These are phyloP conservation scores for Wickerhamiella infanticola DNA, from an alignment of 1,139 yeast species.

Conservation along the genomic window DNA sequence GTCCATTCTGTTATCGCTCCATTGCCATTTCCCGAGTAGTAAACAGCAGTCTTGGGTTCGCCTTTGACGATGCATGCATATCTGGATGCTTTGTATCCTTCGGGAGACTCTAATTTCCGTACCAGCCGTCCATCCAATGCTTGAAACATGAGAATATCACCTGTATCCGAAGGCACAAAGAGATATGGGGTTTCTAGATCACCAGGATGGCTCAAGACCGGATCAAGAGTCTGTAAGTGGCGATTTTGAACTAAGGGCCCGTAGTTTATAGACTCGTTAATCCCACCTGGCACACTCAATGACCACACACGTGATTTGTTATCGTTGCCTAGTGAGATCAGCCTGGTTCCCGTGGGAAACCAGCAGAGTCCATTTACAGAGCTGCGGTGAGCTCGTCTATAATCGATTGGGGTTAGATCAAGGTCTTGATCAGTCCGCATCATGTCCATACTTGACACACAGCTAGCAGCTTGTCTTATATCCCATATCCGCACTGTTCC, in stretches of 20 bases:
- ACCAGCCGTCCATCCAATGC: slow-evolving; percentile 49
- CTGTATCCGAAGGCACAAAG: slow-evolving; percentile 63
- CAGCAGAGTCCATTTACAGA: slow-evolving; percentile 63
- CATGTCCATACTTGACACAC: slow-evolving; percentile 46
- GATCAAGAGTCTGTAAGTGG: slow-evolving; percentile 28
- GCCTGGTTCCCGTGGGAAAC: slow-evolving; percentile 44
- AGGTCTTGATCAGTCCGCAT: slow-evolving; percentile 17
- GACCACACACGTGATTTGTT: slow-evolving; percentile 70
- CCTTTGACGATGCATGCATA: slow-evolving; percentile 39
- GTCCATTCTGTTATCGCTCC: slow-evolving; percentile 23
- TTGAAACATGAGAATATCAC: slow-evolving; percentile 55
- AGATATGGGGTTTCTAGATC: slow-evolving; percentile 38
- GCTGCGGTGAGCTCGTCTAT: slow-evolving; percentile 45
- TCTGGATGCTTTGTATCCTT: slow-evolving; percentile 18
- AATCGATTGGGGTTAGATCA: slow-evolving; percentile 16
- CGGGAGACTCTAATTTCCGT: slow-evolving; percentile 31
- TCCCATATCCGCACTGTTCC: slow-evolving; percentile 55
- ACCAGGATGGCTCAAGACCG: slow-evolving; percentile 25
- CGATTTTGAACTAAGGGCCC: slow-evolving; percentile 67
- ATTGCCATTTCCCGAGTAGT: slow-evolving; percentile 23
- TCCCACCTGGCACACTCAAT: slow-evolving; percentile 30
- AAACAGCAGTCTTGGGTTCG: slow-evolving; percentile 24
- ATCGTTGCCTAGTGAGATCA: slow-evolving; percentile 59
- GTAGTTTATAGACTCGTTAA: slow-evolving; percentile 53
- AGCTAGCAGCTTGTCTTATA: slow-evolving; percentile 49